Percentiles rank a stretch among this genome's conserved stretches.
Evolutionary conservation across 2,329 filamentous ascomycete species (phyloP).

Genomic region (Keithomyces neogunnii): DNA sequence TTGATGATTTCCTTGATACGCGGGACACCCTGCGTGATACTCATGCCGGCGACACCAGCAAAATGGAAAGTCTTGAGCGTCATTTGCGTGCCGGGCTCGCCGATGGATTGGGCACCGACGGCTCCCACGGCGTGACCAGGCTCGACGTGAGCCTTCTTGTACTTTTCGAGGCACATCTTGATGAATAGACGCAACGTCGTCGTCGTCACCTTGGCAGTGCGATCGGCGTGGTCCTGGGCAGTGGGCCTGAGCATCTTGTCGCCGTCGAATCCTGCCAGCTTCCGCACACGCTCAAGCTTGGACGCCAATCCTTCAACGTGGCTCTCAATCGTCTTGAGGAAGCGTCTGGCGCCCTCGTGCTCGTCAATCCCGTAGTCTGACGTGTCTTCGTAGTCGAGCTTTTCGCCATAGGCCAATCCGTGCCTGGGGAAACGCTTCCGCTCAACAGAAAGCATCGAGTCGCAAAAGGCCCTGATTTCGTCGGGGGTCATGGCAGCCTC

Average conservation of each 20-base stretch:
- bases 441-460: constrained; percentile 59
- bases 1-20: constrained; percentile 99
- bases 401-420: constrained; percentile 46
- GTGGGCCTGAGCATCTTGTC: constrained; percentile 12
- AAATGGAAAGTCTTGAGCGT: constrained; percentile 99
- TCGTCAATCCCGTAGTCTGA: constrained; percentile 65
- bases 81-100: constrained; percentile 98
- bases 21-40: constrained; percentile 96
- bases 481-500: constrained; percentile 65
- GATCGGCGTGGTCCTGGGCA: constrained; percentile 45
- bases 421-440: constrained; percentile 54
- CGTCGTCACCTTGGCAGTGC: constrained; percentile 75
- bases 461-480: constrained; percentile 63
- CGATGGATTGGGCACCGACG: constrained; percentile 94
- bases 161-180: constrained; percentile 75
- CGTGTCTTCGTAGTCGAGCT: constrained; percentile 61
- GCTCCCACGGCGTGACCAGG: constrained; percentile 94
- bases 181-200: constrained; percentile 71
- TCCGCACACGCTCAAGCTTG: constrained; percentile 48
- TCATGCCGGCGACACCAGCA: constrained; percentile 98
- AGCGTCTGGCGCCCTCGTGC: constrained; percentile 73
- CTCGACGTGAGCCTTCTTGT: constrained; percentile 83
- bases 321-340: constrained; percentile 67
- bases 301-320: constrained; percentile 58
- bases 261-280: constrained; percentile 39